Percentiles rank a stretch among this genome's conserved stretches.
phyloP scores from a whole-genome alignment of 306 rosid species.

The Gastrolobium villosum region DNA sequence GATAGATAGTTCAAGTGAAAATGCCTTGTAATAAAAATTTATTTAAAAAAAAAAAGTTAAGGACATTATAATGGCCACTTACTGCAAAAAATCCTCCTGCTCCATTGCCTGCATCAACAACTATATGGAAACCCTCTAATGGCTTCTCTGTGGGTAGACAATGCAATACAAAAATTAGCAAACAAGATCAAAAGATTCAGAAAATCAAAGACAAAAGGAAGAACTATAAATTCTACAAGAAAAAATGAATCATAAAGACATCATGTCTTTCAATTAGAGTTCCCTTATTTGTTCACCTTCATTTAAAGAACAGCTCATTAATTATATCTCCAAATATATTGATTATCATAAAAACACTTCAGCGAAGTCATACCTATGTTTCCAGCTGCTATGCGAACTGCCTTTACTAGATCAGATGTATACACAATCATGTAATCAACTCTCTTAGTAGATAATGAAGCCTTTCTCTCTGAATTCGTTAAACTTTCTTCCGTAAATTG shows the following conservation, averaged over 20 bases:
- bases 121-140: conserved; percentile 90
- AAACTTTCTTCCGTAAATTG: conserved; percentile 71
- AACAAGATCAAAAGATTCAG: conserved; percentile 30
- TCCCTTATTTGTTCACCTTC: conserved; percentile 35
- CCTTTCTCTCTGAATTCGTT: conserved; percentile 61
- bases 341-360: conserved; percentile 45
- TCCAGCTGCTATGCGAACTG: conserved; percentile 92
- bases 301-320: conserved; percentile 23
- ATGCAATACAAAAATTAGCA: conserved; percentile 40
- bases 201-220: conserved; percentile 28
- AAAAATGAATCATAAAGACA: conserved; percentile 9
- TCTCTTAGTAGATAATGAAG: conserved; percentile 59
- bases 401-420: conserved; percentile 89
- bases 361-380: conserved; percentile 67
- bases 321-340: conserved; percentile 38
- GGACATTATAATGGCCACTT: conserved; percentile 46
- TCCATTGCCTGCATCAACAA: conserved; percentile 98
- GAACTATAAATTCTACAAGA: conserved; percentile 22
- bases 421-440: conserved; percentile 86
- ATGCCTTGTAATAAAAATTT: not conserved
- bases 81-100: conserved; percentile 96
- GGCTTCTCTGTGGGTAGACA: conserved; percentile 76
- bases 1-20: conserved; percentile 27
- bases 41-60: conserved; percentile 14
- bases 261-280: conserved; percentile 6